phyloP scores from a whole-genome alignment of 345 rosid species.

The Pistacia atlantica region DNA sequence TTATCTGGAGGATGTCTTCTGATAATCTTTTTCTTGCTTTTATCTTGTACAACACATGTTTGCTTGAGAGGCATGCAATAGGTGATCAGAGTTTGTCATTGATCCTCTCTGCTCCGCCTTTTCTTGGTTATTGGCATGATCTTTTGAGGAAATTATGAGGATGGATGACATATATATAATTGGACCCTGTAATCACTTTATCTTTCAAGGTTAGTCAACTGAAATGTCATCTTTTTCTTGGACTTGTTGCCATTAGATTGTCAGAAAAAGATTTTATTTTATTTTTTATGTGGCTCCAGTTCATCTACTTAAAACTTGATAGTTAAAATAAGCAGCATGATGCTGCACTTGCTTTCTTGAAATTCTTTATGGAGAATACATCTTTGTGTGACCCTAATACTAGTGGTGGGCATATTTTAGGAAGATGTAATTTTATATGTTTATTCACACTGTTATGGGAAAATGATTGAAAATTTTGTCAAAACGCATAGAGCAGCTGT shows the following conservation, averaged over 20 bases:
- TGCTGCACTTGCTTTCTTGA: too few species aligned
- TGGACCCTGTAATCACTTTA: not conserved
- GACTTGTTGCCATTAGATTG: not conserved
- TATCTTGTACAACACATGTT: not conserved
- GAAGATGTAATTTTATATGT: not conserved
- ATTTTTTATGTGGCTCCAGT: not conserved
- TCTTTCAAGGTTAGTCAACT: not conserved
- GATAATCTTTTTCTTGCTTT: not conserved
- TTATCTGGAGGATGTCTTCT: not conserved
- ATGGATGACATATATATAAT: not conserved
- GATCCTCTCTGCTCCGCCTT: not conserved
- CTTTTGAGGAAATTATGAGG: not conserved
- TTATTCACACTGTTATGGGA: not conserved
- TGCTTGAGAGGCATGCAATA: not conserved
- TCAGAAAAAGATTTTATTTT: not conserved
- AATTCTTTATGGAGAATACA: too few species aligned
- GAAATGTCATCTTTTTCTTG: not conserved
- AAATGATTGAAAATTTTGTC: not conserved
- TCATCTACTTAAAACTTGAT: not conserved
- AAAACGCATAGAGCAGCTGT: not conserved
- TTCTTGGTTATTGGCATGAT: not conserved
- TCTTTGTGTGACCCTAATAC: too few species aligned
- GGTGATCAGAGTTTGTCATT: not conserved
- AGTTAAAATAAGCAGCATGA: not conserved
- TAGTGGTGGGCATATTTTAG: not conserved